Conservation (phyloP, 2,329 filamentous ascomycete species). For the Onygenales sp. region DNA sequence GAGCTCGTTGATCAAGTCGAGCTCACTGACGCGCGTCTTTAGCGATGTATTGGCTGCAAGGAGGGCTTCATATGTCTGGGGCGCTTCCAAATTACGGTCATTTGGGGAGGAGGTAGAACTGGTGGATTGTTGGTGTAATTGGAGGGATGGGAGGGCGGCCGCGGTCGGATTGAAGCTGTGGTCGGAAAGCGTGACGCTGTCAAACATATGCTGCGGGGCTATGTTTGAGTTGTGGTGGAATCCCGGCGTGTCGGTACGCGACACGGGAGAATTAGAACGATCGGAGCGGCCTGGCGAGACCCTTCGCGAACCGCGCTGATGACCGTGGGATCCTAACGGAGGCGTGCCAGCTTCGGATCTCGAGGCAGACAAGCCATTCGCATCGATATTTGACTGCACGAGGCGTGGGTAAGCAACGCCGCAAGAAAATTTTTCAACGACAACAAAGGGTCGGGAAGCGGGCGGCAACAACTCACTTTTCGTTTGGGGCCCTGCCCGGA, state of each 20-base stretch:
- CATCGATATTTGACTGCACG: slow-evolving; percentile 38
- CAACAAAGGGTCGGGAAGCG: not conserved
- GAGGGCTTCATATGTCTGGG: slow-evolving; percentile 71
- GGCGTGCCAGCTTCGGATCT: slow-evolving; percentile 48
- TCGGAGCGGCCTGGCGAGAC: slow-evolving; percentile 63
- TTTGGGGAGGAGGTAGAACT: slow-evolving; percentile 49
- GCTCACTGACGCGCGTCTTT: slow-evolving; percentile 90
- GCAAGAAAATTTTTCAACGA: slow-evolving; percentile 16
- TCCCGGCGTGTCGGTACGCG: slow-evolving; percentile 67
- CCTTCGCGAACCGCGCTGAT: slow-evolving; percentile 62
- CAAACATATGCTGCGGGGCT: slow-evolving; percentile 69
- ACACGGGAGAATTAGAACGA: slow-evolving; percentile 67
- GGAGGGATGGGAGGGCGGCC: slow-evolving; percentile 41
- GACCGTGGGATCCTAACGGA: slow-evolving; percentile 46
- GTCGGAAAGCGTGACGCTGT: slow-evolving; percentile 57
- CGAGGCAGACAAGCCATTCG: slow-evolving; percentile 50
- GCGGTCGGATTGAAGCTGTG: slow-evolving; percentile 54
- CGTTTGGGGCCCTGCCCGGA: slow-evolving; percentile 68
- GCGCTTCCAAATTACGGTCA: slow-evolving; percentile 56
- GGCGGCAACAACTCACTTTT: slow-evolving; percentile 51
- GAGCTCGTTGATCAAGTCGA: slow-evolving; percentile 87
- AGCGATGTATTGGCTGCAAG: slow-evolving; percentile 71
- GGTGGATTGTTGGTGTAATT: slow-evolving; percentile 50
- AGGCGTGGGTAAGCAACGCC: slow-evolving; percentile 7
- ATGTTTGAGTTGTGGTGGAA: slow-evolving; percentile 60